Percentiles rank a stretch among this genome's conserved stretches.
These are phyloP conservation scores for Penicillium sp. DNA, from an alignment of 2,329 filamentous ascomycete genomes.

Conservation along the genomic window DNA sequence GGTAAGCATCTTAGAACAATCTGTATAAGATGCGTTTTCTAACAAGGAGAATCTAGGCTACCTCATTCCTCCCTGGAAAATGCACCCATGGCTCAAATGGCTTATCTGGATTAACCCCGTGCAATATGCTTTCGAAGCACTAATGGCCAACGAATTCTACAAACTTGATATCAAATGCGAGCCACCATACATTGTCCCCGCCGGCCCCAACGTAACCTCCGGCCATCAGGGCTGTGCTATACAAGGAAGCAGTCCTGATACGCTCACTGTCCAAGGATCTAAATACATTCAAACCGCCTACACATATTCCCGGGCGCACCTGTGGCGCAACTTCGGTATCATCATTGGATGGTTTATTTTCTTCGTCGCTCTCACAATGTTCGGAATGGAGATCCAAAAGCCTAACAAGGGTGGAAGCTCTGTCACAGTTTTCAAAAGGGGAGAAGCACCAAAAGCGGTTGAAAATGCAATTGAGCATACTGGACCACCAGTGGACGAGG, in stretches of 20 bases:
- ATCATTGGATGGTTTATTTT: constrained; percentile 68
- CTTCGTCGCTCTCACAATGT: constrained; percentile 70
- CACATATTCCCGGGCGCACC: constrained; percentile 51
- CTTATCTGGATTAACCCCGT: constrained; percentile 62
- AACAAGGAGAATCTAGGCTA: constrained; percentile 44
- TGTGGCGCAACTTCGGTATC: constrained; percentile 75
- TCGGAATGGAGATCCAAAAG: constrained; percentile 71
- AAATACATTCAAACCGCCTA: constrained; percentile 54
- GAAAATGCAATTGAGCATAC: constrained; percentile 52
- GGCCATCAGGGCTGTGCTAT: constrained; percentile 57
- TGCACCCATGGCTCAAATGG: constrained; percentile 62
- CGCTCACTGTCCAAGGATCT: constrained; percentile 49
- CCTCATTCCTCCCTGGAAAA: constrained; percentile 56
- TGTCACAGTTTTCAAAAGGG: constrained; percentile 69
- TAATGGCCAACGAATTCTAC: constrained; percentile 68
- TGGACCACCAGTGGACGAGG: constrained; percentile 46
- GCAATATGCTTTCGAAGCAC: constrained; percentile 63
- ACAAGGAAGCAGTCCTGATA: constrained; percentile 52
- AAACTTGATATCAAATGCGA: constrained; percentile 52
- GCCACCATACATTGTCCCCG: constrained; percentile 53
- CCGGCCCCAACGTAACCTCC: constrained; percentile 41
- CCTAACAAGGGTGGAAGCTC: constrained; percentile 76
- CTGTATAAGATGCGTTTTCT: neutral
- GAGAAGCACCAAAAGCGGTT: constrained; percentile 56
- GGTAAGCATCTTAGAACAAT: constrained; percentile 16